Percentiles rank a stretch among this genome's conserved stretches.
These are phyloP conservation scores for Aureobasidium uvarum DNA, from an alignment of 2,329 filamentous ascomycete species.

Conservation along the genomic window DNA sequence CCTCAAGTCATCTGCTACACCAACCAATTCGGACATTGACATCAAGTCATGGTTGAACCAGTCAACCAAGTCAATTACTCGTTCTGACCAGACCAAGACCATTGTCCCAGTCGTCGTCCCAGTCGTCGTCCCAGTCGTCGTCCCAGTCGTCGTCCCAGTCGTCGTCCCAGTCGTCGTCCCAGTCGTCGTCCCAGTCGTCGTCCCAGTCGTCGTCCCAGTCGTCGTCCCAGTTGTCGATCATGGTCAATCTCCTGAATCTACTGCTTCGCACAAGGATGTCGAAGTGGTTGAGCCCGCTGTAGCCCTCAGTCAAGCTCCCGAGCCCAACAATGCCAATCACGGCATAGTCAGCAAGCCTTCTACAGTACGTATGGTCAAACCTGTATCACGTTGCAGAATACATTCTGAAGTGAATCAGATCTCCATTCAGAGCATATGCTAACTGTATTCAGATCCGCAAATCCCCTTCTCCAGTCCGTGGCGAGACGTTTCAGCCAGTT, in stretches of 20 bases:
- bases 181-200: background rate
- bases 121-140: too few species aligned
- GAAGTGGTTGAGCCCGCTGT: background rate
- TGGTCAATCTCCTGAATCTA: background rate
- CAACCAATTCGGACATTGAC: too few species aligned
- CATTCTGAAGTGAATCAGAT: too few species aligned
- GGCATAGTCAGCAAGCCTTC: background rate
- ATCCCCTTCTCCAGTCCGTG: background rate
- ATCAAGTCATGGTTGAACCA: too few species aligned
- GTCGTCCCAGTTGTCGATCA: background rate
- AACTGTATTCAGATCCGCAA: background rate
- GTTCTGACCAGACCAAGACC: too few species aligned
- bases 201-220: too few species aligned
- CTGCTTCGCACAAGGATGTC: background rate
- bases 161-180: background rate
- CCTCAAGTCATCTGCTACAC: too few species aligned
- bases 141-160: background rate
- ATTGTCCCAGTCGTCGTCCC: background rate
- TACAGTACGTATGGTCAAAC: background rate
- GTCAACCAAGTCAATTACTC: background rate
- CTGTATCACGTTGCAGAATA: too few species aligned
- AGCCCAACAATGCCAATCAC: background rate
- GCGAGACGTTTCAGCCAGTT: background rate
- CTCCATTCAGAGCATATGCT: background rate
- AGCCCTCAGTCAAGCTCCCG: background rate